Percentiles rank a stretch among this genome's conserved stretches.
phyloP scores from a whole-genome alignment of 1,139 yeast species.

The Taiozyma onychis region DNA sequence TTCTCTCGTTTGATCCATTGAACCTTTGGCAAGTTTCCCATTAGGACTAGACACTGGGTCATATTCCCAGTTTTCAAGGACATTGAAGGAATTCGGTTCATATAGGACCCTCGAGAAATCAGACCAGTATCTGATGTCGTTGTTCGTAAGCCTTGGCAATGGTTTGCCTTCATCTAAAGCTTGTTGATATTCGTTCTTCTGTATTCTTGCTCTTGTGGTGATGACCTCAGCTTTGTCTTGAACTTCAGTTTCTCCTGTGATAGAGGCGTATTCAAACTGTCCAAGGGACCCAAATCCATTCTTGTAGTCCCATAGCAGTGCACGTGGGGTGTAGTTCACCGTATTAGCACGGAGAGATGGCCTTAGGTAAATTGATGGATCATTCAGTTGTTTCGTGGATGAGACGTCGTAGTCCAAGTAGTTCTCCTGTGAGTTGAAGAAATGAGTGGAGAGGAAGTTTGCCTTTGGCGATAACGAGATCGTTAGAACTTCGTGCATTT shows the following conservation, averaged over 20 bases:
- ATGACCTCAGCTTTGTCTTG: constrained; percentile 11
- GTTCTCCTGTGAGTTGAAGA: constrained; percentile 73
- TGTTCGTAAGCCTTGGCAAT: constrained; percentile 31
- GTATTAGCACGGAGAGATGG: constrained; percentile 36
- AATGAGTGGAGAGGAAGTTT: constrained; percentile 70
- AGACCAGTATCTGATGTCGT: constrained; percentile 66
- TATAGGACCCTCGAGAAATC: constrained; percentile 70
- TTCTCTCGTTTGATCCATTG: constrained; percentile 17
- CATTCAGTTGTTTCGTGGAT: constrained; percentile 31
- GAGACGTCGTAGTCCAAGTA: constrained; percentile 46
- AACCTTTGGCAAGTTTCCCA: constrained; percentile 29
- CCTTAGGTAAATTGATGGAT: constrained; percentile 41
- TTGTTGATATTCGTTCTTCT: constrained; percentile 53
- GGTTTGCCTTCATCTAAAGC: constrained; percentile 48
- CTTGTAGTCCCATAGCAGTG: constrained; percentile 68
- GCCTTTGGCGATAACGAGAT: constrained; percentile 67
- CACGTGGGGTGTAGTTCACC: constrained; percentile 72
- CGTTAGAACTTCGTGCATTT: constrained; percentile 68
- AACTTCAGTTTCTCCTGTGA: constrained; percentile 13
- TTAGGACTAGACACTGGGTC: constrained; percentile 33
- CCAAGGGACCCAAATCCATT: constrained; percentile 62
- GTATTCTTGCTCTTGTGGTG: constrained; percentile 24
- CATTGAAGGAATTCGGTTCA: constrained; percentile 53
- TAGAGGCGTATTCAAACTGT: constrained; percentile 42
- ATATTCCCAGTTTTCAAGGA: constrained; percentile 51